Evolutionary conservation across 2,329 filamentous ascomycete genomes (phyloP).

Genomic region (Apiospora hydei): DNA sequence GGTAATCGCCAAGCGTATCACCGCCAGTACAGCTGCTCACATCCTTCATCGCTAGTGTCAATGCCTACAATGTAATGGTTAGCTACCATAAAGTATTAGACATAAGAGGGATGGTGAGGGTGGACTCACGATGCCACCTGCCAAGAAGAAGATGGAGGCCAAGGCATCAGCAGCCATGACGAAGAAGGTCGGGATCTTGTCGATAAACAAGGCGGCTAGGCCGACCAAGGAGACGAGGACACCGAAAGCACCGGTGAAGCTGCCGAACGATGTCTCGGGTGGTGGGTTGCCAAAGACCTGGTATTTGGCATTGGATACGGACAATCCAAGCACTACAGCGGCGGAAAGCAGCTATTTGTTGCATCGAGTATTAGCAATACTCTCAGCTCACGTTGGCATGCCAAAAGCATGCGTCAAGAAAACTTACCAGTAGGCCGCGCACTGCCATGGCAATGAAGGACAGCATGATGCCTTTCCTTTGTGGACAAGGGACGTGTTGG

Average conservation of each 20-base stretch:
- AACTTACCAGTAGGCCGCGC: constrained; percentile 7
- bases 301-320: constrained; percentile 42
- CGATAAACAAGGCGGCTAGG: constrained; percentile 38
- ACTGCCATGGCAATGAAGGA: constrained; percentile 21
- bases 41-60: constrained; percentile 41
- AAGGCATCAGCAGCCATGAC: constrained; percentile 39
- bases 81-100: neutral
- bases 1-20: neutral
- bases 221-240: constrained; percentile 40
- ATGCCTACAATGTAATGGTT: constrained; percentile 33
- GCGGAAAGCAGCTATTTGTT: constrained; percentile 41
- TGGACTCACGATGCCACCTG: constrained; percentile 42
- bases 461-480: neutral
- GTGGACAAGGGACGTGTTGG: neutral
- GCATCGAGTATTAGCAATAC: neutral
- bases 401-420: neutral
- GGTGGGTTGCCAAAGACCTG: constrained; percentile 38
- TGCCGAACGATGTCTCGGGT: constrained; percentile 42
- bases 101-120: neutral
- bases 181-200: constrained; percentile 39
- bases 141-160: constrained; percentile 42
- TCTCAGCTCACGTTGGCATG: neutral
- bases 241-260: constrained; percentile 44
- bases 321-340: constrained; percentile 43
- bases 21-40: constrained; percentile 38